These are phyloP conservation scores for Acmispon strigosus DNA, from an alignment of 306 rosid genomes.

Conservation along the genomic window DNA sequence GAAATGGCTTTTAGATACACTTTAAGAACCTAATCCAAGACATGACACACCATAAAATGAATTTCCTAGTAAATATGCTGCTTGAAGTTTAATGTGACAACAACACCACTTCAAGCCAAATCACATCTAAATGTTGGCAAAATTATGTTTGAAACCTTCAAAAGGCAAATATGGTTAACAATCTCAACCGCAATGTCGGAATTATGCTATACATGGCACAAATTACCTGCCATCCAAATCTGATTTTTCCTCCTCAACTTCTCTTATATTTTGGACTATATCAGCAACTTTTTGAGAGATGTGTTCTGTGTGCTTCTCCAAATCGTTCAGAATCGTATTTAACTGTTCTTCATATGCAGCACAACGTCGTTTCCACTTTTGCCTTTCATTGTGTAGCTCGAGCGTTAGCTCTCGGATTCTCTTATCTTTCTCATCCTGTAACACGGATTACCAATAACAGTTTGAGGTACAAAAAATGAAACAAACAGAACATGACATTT, in stretches of 20 bases:
- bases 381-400: slow-evolving; percentile 61
- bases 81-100: slow-evolving; percentile 13
- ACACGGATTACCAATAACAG: slow-evolving; percentile 2
- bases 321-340: slow-evolving; percentile 41
- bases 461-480: neutral
- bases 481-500: slow-evolving; percentile 4
- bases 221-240: slow-evolving; percentile 35
- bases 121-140: slow-evolving; percentile 1
- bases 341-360: slow-evolving; percentile 68
- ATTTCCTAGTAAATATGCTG: neutral
- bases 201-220: slow-evolving; percentile 4
- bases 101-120: slow-evolving; percentile 11
- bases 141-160: neutral
- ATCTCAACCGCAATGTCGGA: neutral
- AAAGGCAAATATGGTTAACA: neutral
- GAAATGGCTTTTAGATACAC: neutral
- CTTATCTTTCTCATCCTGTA: slow-evolving; percentile 69
- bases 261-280: slow-evolving; percentile 47
- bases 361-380: slow-evolving; percentile 58
- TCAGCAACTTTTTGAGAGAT: slow-evolving; percentile 56
- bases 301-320: slow-evolving; percentile 62
- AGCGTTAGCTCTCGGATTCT: slow-evolving; percentile 62
- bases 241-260: slow-evolving; percentile 46
- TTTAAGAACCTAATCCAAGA: slow-evolving; percentile 5
- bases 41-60: slow-evolving; percentile 16